Conservation (phyloP, 345 rosid genomes). For the Corymbia maculata region DNA sequence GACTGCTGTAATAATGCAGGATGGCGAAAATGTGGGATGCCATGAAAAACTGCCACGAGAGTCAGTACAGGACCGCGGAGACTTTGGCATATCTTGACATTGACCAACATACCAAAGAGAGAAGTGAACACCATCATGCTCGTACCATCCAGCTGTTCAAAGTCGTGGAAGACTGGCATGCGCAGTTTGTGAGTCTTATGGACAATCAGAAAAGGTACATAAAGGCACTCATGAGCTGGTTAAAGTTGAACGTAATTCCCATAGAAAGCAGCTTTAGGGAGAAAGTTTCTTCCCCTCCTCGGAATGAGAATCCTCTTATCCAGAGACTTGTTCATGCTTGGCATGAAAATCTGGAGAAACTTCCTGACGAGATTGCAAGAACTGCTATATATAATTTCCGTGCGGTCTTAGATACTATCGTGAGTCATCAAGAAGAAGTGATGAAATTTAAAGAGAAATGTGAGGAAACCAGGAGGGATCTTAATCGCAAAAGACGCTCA, state of each 20-base stretch:
- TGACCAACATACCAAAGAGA: slow-evolving; percentile 54
- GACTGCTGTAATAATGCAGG: slow-evolving; percentile 27
- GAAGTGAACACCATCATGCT: slow-evolving; percentile 60
- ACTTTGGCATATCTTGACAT: slow-evolving; percentile 30
- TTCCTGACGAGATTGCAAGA: slow-evolving; percentile 67
- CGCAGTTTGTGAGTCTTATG: slow-evolving; percentile 55
- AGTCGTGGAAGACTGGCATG: slow-evolving; percentile 75
- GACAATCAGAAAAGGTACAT: slow-evolving; percentile 68
- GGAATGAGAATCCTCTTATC: slow-evolving; percentile 58
- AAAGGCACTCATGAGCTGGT: slow-evolving; percentile 56
- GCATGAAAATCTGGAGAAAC: slow-evolving; percentile 47
- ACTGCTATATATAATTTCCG: slow-evolving; percentile 49
- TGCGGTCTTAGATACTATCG: slow-evolving; percentile 49
- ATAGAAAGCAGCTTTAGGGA: slow-evolving; percentile 83
- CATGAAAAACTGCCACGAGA: slow-evolving; percentile 59
- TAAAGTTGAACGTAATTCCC: slow-evolving; percentile 72
- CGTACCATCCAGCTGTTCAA: slow-evolving; percentile 62
- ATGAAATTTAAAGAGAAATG: slow-evolving; percentile 45
- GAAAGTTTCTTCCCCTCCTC: slow-evolving; percentile 85
- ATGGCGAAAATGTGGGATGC: slow-evolving; percentile 86
- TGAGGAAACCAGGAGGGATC: slow-evolving; percentile 51
- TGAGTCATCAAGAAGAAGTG: slow-evolving; percentile 62
- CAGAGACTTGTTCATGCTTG: slow-evolving; percentile 53
- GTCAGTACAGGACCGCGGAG: slow-evolving; percentile 34
- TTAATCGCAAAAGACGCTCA: slow-evolving; percentile 35